These are phyloP conservation scores for Wickerhamomyces strasburgensis DNA, from an alignment of 805 yeast genomes.

Conservation along the genomic window DNA sequence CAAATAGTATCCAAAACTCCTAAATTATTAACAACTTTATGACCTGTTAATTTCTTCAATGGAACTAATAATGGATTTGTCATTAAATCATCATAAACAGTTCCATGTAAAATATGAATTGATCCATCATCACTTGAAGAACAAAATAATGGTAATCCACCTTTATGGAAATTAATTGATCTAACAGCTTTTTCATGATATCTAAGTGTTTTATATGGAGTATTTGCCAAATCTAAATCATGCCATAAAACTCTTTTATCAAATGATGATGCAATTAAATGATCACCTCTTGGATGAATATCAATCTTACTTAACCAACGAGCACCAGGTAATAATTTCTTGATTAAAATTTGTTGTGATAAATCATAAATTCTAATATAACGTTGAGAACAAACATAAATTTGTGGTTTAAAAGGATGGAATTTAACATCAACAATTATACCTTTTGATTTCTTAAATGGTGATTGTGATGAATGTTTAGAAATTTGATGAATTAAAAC, in stretches of 20 bases:
- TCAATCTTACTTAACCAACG: slow-evolving; percentile 90
- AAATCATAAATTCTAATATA: slow-evolving; percentile 87
- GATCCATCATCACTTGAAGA: slow-evolving; percentile 94
- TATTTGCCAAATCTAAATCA: slow-evolving; percentile 80
- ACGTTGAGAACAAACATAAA: slow-evolving; percentile 91
- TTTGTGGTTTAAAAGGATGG: slow-evolving; percentile 94
- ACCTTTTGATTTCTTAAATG: slow-evolving; percentile 90
- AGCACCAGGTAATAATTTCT: slow-evolving; percentile 91
- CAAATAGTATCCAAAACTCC: slow-evolving; percentile 87
- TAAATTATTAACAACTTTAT: slow-evolving; percentile 67
- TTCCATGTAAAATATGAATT: slow-evolving; percentile 92
- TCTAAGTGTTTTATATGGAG: slow-evolving; percentile 93
- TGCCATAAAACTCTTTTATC: slow-evolving; percentile 98
- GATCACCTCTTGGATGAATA: slow-evolving; percentile 95
- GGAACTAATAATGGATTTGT: slow-evolving; percentile 95
- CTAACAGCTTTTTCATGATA: slow-evolving; percentile 95
- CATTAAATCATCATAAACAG: slow-evolving; percentile 92
- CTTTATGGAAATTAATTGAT: slow-evolving; percentile 79
- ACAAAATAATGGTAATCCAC: slow-evolving; percentile 83
- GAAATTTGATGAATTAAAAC: slow-evolving; percentile 93
- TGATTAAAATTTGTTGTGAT: slow-evolving; percentile 75
- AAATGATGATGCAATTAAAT: slow-evolving; percentile 84
- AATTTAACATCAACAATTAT: slow-evolving; percentile 93
- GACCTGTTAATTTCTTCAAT: slow-evolving; percentile 89
- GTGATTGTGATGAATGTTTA: slow-evolving; percentile 91